Evolutionary conservation across 2,329 filamentous ascomycete genomes (phyloP).

Genomic region (Thermochaetoides dissita): DNA sequence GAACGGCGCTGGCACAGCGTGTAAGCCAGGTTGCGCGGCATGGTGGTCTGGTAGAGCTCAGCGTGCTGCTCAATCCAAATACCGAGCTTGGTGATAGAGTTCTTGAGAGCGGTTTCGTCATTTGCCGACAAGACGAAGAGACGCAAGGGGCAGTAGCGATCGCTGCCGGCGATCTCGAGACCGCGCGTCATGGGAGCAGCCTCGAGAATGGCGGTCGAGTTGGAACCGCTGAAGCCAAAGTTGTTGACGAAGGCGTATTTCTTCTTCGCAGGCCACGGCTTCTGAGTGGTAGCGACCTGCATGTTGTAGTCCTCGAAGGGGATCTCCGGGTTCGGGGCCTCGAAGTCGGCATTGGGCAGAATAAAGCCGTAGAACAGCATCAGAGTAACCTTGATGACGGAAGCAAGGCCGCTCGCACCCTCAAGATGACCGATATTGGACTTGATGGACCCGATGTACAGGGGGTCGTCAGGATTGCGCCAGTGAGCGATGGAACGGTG

Average conservation of each 20-base stretch:
- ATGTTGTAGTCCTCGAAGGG: slow-evolving; percentile 36
- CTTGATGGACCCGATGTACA: slow-evolving; percentile 25
- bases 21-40: slow-evolving; percentile 34
- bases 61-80: slow-evolving; percentile 29
- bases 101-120: slow-evolving; percentile 24
- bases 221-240: slow-evolving; percentile 34
- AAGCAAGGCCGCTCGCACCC: slow-evolving; percentile 20
- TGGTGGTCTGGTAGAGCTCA: slow-evolving; percentile 28
- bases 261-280: slow-evolving; percentile 34
- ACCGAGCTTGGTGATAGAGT: slow-evolving; percentile 25
- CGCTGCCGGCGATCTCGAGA: slow-evolving; percentile 17
- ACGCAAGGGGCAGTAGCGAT: slow-evolving; percentile 18
- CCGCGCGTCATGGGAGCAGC: slow-evolving; percentile 24
- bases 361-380: slow-evolving; percentile 36
- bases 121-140: slow-evolving; percentile 31
- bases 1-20: slow-evolving; percentile 32
- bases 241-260: slow-evolving; percentile 36
- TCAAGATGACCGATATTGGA: slow-evolving; percentile 25
- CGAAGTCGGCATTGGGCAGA: slow-evolving; percentile 20
- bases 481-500: slow-evolving; percentile 19
- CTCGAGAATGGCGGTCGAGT: slow-evolving; percentile 29
- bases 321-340: slow-evolving; percentile 26
- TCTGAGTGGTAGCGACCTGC: slow-evolving; percentile 29
- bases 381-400: slow-evolving; percentile 21
- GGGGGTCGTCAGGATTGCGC: slow-evolving; percentile 15